Evolutionary conservation across 2,329 filamentous ascomycete species (phyloP).

Genomic region (Exophiala mesophila): DNA sequence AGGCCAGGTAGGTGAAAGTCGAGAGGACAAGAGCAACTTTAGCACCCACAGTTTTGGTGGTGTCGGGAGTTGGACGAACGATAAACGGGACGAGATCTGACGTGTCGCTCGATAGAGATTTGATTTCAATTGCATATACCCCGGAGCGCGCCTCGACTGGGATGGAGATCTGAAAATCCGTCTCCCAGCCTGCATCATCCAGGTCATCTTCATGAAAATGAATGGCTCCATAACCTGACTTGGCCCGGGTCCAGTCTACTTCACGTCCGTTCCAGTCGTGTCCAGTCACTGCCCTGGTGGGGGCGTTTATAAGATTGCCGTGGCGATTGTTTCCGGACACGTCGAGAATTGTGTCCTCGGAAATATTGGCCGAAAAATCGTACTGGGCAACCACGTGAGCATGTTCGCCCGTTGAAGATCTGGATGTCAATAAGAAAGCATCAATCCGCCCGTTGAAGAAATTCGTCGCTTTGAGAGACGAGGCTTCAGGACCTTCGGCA

Average conservation of each 20-base stretch:
- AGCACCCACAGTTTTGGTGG: conserved; percentile 1
- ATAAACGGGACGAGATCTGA: conserved; percentile 34
- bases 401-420: background rate
- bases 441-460: conserved; percentile 15
- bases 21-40: conserved; percentile 32
- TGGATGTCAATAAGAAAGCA: conserved; percentile 1
- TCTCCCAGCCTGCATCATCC: conserved; percentile 35
- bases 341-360: conserved; percentile 26
- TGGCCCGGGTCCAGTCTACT: conserved; percentile 32
- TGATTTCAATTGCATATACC: conserved; percentile 30
- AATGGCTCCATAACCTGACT: conserved; percentile 35
- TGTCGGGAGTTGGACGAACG: conserved; percentile 28
- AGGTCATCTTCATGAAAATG: conserved; percentile 39
- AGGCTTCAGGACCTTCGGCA: conserved; percentile 1
- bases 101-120: conserved; percentile 17
- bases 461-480: conserved; percentile 1
- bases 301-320: conserved; percentile 32
- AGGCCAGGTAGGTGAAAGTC: conserved; percentile 37
- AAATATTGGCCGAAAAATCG: conserved; percentile 13
- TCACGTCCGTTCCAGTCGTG: conserved; percentile 33
- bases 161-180: conserved; percentile 30
- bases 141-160: conserved; percentile 25
- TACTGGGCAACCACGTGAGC: conserved; percentile 1
- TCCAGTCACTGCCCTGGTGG: conserved; percentile 32
- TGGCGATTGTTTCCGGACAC: conserved; percentile 26